A percentile compares a stretch with the other conserved stretches of the same genome.
phyloP scores from a whole-genome alignment of 1,139 yeast genomes.

The Sugiyamaella sp. region DNA sequence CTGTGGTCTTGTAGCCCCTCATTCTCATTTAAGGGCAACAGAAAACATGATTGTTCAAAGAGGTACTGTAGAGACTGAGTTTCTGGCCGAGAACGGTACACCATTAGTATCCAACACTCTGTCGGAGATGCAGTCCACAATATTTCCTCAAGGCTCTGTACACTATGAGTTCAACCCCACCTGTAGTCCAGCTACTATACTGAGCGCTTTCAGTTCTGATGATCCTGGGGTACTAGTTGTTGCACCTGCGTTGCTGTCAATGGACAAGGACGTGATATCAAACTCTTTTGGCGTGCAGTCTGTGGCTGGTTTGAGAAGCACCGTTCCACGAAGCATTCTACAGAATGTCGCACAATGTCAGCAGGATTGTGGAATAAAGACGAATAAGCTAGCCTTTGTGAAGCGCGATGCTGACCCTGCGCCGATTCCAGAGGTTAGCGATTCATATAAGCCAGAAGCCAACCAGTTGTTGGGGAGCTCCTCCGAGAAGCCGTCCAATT shows the following conservation, averaged over 20 bases:
- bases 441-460: too few relatives aligned
- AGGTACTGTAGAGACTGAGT: slow-evolving; percentile 31
- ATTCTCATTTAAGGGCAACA: slow-evolving; percentile 32
- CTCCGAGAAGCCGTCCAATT: too few relatives aligned
- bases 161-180: slow-evolving; percentile 30
- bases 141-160: slow-evolving; percentile 29
- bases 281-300: slow-evolving; percentile 7
- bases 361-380: slow-evolving; percentile 1
- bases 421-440: too few relatives aligned
- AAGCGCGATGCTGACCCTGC: not conserved
- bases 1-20: slow-evolving; percentile 34
- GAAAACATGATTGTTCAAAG: slow-evolving; percentile 31
- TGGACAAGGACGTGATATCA: slow-evolving; percentile 6
- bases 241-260: slow-evolving; percentile 11
- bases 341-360: slow-evolving; percentile 12
- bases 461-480: too few relatives aligned
- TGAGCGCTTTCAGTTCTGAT: slow-evolving; percentile 27
- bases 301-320: not conserved
- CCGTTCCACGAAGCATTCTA: slow-evolving; percentile 9
- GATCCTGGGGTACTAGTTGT: slow-evolving; percentile 29
- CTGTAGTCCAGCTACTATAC: slow-evolving; percentile 24
- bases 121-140: slow-evolving; percentile 24
- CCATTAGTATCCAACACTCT: slow-evolving; percentile 27
- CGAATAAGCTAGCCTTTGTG: not conserved
- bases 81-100: slow-evolving; percentile 28